These are phyloP conservation scores for Penicillium thymicola DNA, from an alignment of 2,329 filamentous ascomycete genomes.

Conservation along the genomic window DNA sequence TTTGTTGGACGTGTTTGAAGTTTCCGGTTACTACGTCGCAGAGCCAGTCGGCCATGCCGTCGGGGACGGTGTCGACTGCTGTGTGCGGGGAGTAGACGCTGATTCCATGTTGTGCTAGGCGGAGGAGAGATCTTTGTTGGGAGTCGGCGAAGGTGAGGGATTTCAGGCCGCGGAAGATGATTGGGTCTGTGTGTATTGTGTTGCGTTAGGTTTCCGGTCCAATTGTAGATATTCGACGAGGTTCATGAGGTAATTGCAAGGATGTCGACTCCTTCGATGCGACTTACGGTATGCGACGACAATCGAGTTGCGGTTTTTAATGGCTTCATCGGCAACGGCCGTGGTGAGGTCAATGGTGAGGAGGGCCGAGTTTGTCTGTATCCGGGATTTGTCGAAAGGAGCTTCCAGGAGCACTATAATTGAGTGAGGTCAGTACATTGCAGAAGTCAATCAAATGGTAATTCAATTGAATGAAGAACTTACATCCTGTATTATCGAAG, in stretches of 20 bases:
- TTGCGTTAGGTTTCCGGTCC: background rate
- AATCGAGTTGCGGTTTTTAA: slow-evolving; percentile 69
- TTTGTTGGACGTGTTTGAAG: slow-evolving; percentile 14
- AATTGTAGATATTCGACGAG: background rate
- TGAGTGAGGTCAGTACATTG: slow-evolving; percentile 1
- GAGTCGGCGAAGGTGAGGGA: slow-evolving; percentile 78
- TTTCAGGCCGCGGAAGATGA: slow-evolving; percentile 93
- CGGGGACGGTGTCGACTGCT: slow-evolving; percentile 79
- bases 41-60: slow-evolving; percentile 91
- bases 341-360: slow-evolving; percentile 89
- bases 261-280: background rate
- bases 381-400: slow-evolving; percentile 56
- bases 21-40: slow-evolving; percentile 72
- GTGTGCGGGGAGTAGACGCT: slow-evolving; percentile 97
- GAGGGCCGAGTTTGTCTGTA: slow-evolving; percentile 65
- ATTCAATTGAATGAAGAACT: slow-evolving; percentile 16
- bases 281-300: slow-evolving; percentile 82
- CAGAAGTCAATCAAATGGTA: background rate
- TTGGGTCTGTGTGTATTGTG: slow-evolving; percentile 63
- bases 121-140: slow-evolving; percentile 81
- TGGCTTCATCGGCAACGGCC: slow-evolving; percentile 85
- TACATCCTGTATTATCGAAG: slow-evolving; percentile 92
- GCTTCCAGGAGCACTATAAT: slow-evolving; percentile 65
- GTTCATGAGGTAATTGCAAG: background rate
- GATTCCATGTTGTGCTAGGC: slow-evolving; percentile 79